These are phyloP conservation scores for Emmonsiellopsis sp. DNA, from an alignment of 2,329 filamentous ascomycete genomes.

Conservation along the genomic window DNA sequence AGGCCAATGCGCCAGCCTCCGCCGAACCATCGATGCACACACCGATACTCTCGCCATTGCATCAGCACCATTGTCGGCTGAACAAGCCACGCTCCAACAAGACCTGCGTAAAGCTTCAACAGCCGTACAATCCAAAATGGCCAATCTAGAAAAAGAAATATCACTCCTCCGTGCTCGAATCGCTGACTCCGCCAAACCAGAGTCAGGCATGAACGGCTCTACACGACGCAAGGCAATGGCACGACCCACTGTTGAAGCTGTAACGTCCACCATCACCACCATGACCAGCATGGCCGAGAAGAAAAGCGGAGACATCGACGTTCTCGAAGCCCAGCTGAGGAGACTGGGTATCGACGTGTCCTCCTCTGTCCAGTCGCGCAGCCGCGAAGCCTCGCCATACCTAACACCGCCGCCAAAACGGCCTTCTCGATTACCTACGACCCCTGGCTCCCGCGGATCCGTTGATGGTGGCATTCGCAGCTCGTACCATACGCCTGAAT, in stretches of 20 bases:
- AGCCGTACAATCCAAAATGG: conserved; percentile 62
- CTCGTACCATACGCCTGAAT: conserved; percentile 34
- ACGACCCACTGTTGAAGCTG: conserved; percentile 80
- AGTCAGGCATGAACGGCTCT: conserved; percentile 37
- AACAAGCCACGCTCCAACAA: conserved; percentile 74
- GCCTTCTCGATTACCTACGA: conserved; percentile 22
- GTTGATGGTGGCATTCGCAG: conserved; percentile 21
- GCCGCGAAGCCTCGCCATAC: conserved; percentile 29
- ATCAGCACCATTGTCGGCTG: conserved; percentile 67
- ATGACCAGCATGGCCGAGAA: conserved; percentile 91
- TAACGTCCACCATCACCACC: conserved; percentile 81
- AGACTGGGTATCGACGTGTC: conserved; percentile 48
- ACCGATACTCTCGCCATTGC: conserved; percentile 61
- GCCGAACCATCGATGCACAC: conserved; percentile 61
- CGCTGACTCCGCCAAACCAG: conserved; percentile 45
- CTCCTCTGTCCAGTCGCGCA: conserved; percentile 8
- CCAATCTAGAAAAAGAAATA: conserved; percentile 69
- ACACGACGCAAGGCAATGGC: conserved; percentile 13
- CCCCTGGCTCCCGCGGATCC: conserved; percentile 29
- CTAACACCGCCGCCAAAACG: conserved; percentile 24
- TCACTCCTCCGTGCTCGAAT: conserved; percentile 71
- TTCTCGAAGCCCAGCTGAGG: conserved; percentile 78
- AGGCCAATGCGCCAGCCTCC: conserved; percentile 67
- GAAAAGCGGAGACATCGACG: conserved; percentile 80
- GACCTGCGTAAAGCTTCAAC: conserved; percentile 70